Percentiles rank a stretch among this genome's conserved stretches.
phyloP scores from a whole-genome alignment of 2,329 filamentous ascomycete genomes.

The Venturia nashicola region DNA sequence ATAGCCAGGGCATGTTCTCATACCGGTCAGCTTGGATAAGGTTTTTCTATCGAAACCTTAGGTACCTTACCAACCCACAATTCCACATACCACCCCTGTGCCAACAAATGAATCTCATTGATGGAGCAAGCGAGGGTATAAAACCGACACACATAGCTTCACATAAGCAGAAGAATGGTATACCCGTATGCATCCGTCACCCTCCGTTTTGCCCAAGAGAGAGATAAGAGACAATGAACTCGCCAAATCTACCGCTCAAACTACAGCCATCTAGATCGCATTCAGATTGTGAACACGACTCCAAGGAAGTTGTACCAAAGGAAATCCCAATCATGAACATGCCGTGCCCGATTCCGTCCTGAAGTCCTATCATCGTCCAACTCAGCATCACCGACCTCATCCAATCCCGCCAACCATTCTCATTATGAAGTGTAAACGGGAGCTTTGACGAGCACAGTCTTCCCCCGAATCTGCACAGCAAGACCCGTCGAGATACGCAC shows the following conservation, averaged over 20 bases:
- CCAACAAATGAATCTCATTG: background rate
- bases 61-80: too few relatives aligned
- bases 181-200: background rate
- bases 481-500: constrained; percentile 37
- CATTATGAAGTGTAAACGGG: constrained; percentile 25
- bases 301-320: background rate
- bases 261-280: background rate
- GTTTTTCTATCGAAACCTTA: too few relatives aligned
- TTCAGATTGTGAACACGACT: background rate
- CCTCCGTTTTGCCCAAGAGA: background rate
- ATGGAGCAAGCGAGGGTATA: background rate
- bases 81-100: too few relatives aligned
- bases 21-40: too few relatives aligned
- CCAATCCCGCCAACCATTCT: background rate
- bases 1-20: too few relatives aligned
- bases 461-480: constrained; percentile 35
- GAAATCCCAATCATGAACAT: background rate
- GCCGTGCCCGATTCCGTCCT: background rate
- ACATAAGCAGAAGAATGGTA: background rate
- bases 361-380: background rate
- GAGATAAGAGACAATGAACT: background rate
- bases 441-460: constrained; percentile 36
- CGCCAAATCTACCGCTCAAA: background rate
- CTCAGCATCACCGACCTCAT: background rate
- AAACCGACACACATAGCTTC: background rate